Base-by-base conservation (phyloP, 176 grass and related monocot genomes). In the Poa annua region DNA sequence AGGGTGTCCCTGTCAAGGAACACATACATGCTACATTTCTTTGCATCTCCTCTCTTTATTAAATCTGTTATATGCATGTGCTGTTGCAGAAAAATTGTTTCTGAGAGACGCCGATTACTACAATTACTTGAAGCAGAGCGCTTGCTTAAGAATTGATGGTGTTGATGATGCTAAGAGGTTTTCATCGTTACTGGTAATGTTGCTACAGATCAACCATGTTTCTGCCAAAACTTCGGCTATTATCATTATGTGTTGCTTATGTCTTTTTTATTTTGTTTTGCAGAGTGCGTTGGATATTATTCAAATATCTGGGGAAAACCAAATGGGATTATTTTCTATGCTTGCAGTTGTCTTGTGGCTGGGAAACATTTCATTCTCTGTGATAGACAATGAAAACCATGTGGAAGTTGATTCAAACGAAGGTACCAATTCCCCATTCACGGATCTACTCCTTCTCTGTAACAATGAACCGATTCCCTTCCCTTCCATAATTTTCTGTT, bases 361-460 rank as follows among this genome's bases (percentile, higher is more conserved):
- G 51, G 96, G 96, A 83, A 96, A 99, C 68, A 94, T 99, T 77
- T 89, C 92, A 21, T 99, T 99, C 84, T 83, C 80, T 51, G 87
- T 93, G 49, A 93, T 92, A 78, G 96, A 99, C 86, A 96, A 88
- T 66, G 96, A 99, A 99, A 96, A 90, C 78, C 91, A 99, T 86
- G 96, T 96, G 72, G 89, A 99, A 69, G 91, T 94, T 89, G 87
- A 87, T 90, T 84, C 89, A 80, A 86, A 90, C 51, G 96, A 99
- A 92, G 96, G 96, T 96, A 91, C 16, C 12, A 52, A 29, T 71
- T 70, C 68, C 34, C 45, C 42, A 3, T 76, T 56, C 4, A 45
- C 21, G 15, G 25, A 52, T 74, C 13, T 73, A 26, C 69, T 72
- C 21, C 69, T 49, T 49, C 71, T 19, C 11, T 52, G 71, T 74